phyloP scores from a whole-genome alignment of 78 protist genomes.

The Emiliania huxleyi region DNA sequence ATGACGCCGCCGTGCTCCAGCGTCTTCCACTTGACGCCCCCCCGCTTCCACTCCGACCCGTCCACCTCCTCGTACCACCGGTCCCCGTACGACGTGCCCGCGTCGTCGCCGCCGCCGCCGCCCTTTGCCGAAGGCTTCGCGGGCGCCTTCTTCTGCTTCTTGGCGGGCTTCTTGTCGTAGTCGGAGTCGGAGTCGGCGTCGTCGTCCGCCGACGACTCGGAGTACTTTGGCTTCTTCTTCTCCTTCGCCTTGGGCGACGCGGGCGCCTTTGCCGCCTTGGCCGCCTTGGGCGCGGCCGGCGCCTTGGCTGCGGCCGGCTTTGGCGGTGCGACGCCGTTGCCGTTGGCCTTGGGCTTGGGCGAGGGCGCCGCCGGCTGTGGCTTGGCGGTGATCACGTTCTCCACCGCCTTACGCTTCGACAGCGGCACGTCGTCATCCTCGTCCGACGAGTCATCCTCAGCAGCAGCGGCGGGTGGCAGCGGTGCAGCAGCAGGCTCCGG shows the following conservation, averaged over 20 bases:
- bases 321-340: neutral
- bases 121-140: neutral
- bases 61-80: neutral
- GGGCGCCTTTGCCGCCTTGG: neutral
- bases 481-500: too few species aligned
- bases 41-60: conserved; percentile 61
- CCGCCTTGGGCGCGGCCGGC: neutral
- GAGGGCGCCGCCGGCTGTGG: neutral
- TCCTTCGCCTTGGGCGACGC: neutral
- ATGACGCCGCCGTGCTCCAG: conserved; percentile 85
- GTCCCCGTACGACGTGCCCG: neutral
- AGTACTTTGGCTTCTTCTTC: neutral
- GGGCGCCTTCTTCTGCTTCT: neutral
- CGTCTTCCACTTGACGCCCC: conserved; percentile 51
- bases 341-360: neutral
- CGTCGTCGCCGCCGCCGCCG: neutral
- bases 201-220: neutral
- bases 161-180: neutral
- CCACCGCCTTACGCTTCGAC: neutral
- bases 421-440: neutral
- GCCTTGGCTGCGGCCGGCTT: neutral
- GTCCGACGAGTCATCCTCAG: neutral
- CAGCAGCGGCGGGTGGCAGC: too few species aligned
- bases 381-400: neutral
- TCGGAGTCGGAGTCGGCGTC: neutral